These are phyloP conservation scores for Aphanocladium album DNA, from an alignment of 2,329 filamentous ascomycete species.

Conservation along the genomic window DNA sequence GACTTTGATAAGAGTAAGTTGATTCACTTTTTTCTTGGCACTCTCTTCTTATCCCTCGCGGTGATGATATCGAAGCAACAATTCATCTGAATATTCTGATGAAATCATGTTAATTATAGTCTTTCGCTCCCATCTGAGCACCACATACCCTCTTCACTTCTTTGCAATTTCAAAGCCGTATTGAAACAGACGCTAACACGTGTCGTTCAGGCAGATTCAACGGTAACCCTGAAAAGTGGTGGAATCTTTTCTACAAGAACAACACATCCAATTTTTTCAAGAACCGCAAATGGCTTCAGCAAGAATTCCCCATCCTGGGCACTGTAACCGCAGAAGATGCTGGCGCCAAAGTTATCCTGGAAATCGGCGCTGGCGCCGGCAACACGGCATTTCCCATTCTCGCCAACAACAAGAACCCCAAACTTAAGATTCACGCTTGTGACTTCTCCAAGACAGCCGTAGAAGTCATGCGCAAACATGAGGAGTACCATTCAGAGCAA, in stretches of 20 bases:
- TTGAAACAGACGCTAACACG: conserved; percentile 33
- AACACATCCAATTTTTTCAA: conserved; percentile 99
- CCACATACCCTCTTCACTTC: conserved; percentile 8
- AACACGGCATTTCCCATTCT: conserved; percentile 95
- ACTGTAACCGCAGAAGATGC: conserved; percentile 67
- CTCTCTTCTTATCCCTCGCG: conserved; percentile 25
- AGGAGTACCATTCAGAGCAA: conserved; percentile 64
- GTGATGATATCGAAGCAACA: conserved; percentile 50
- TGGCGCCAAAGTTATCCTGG: conserved; percentile 67
- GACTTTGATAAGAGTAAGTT: conserved; percentile 82
- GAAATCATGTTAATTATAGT: conserved; percentile 53
- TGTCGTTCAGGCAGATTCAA: conserved; percentile 69
- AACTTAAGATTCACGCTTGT: conserved; percentile 83
- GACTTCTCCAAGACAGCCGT: conserved; percentile 96
- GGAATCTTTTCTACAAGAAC: conserved; percentile 98
- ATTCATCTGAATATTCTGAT: conserved; percentile 65
- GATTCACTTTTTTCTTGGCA: not conserved
- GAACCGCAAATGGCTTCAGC: conserved; percentile 91
- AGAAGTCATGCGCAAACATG: conserved; percentile 79
- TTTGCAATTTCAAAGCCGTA: not conserved
- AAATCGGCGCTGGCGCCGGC: conserved; percentile 91
- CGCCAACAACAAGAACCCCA: conserved; percentile 73
- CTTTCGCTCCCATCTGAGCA: conserved; percentile 72
- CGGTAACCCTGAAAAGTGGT: conserved; percentile 86
- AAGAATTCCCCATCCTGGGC: conserved; percentile 88